These are phyloP conservation scores for Termitomyces sp. DNA, from an alignment of 768 basidiomycete species.

Conservation along the genomic window DNA sequence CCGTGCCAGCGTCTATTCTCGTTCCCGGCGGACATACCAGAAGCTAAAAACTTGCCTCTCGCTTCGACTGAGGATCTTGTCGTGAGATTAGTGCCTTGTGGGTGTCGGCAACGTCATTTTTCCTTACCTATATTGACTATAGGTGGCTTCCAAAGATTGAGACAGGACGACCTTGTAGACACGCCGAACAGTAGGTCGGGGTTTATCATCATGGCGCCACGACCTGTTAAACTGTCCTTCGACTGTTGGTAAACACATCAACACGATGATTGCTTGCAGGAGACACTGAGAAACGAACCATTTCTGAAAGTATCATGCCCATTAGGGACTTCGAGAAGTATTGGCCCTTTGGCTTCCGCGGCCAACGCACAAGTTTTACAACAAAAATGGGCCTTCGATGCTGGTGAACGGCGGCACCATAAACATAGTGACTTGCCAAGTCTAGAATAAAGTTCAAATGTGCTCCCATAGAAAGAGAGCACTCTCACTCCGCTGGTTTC, in stretches of 20 bases:
- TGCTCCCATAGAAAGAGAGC: background rate
- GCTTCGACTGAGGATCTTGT: constrained; percentile 49
- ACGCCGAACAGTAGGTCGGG: constrained; percentile 51
- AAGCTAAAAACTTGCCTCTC: constrained; percentile 49
- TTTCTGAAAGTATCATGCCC: constrained; percentile 61
- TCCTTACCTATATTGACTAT: constrained; percentile 56
- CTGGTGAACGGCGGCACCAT: constrained; percentile 50
- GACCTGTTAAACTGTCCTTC: constrained; percentile 63
- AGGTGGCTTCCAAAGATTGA: constrained; percentile 43
- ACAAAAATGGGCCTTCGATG: constrained; percentile 58
- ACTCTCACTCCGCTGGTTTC: background rate
- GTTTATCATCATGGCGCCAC: constrained; percentile 55
- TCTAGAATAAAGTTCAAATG: constrained; percentile 15
- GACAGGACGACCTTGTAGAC: constrained; percentile 62
- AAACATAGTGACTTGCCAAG: constrained; percentile 49
- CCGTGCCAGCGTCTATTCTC: constrained; percentile 77
- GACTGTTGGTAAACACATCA: constrained; percentile 27
- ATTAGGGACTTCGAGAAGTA: constrained; percentile 53
- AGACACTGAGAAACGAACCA: constrained; percentile 33
- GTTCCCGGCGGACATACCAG: constrained; percentile 58
- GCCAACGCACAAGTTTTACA: constrained; percentile 47
- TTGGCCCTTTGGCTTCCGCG: constrained; percentile 49
- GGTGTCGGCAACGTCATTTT: background rate
- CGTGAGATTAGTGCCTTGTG: background rate
- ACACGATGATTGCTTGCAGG: background rate